Percentiles rank a stretch among this genome's conserved stretches.
Evolutionary conservation across 2,329 filamentous ascomycete species (phyloP).

Genomic region (Ilyonectria sp.): DNA sequence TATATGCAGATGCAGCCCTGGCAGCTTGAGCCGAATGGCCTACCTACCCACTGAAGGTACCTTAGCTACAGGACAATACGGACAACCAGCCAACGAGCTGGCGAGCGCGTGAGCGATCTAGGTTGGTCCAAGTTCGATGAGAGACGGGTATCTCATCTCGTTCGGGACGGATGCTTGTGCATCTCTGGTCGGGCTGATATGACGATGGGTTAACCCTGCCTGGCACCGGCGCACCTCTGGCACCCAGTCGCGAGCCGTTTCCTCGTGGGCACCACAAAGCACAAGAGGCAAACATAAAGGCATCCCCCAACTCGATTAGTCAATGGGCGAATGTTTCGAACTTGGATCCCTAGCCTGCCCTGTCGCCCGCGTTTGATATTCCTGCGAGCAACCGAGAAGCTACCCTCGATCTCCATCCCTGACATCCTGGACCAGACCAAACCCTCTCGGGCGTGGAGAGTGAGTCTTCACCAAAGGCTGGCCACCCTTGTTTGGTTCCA

Average conservation of each 20-base stretch:
- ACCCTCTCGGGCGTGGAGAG: conserved; percentile 12
- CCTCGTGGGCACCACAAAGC: conserved; percentile 12
- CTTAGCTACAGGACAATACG: conserved; percentile 13
- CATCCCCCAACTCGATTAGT: conserved; percentile 5
- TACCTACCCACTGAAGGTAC: conserved; percentile 20
- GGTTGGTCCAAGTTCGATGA: conserved; percentile 8
- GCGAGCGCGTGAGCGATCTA: conserved; percentile 9
- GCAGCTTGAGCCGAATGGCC: conserved; percentile 18
- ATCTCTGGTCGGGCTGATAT: conserved; percentile 17
- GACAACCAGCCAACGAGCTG: conserved; percentile 4
- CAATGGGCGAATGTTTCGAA: conserved; percentile 6
- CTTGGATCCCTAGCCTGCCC: conserved; percentile 1
- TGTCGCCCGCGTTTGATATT: conserved; percentile 13
- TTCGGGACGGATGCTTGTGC: conserved; percentile 16
- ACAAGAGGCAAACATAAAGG: conserved; percentile 1
- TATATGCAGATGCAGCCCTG: conserved; percentile 39
- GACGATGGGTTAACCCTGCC: conserved; percentile 22
- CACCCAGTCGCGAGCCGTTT: conserved; percentile 1
- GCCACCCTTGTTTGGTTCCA: conserved; percentile 31
- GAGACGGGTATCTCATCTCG: conserved; percentile 16
- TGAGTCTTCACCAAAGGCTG: conserved; percentile 19
- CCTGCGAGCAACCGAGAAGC: conserved; percentile 6
- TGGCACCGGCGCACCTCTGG: conserved; percentile 14
- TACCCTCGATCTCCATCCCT: conserved; percentile 18
- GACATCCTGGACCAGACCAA: conserved; percentile 5